Evolutionary conservation across 352 stramenopile species (phyloP), one percentile per base, ranked within the genome.

Genomic region (Phytophthora quininea): DNA sequence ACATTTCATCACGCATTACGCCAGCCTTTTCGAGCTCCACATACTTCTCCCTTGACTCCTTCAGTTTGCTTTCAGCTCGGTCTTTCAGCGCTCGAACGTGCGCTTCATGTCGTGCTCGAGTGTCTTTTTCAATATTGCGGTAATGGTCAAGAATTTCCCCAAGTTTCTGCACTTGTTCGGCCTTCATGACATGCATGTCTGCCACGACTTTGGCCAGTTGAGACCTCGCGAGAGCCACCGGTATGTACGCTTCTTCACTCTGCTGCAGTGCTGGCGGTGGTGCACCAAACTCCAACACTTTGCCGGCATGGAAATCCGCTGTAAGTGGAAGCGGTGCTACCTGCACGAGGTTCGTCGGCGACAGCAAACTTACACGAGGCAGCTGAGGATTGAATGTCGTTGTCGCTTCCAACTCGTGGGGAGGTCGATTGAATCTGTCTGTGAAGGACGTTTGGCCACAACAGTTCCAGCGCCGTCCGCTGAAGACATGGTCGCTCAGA

Each of bases 171-270:
- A 79, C 62, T 33, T 93, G 86, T 10, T 91, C 76, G 30, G 80
- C 71, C 64, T 95, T 91, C 75, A 93, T 88, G 42, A 63, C 47
- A 65, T 90, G 85, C 84, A 95, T 93, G 42, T 93, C 88, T 4
- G 77, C 54, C 29, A 95, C 88, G 3, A 93, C 88, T n/a, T 80
- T 80, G 6, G 70, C 62, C 4, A 95, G 49, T 49, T 95, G 84
- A 4, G 67, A 54, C 12, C 75, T 74, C 10, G 88, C 88, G 0
- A 95, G 67, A 1, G 79, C 66, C 47, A 93, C 87, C 3, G 87
- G 87, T 37, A 95, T 93, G 62, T 93, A 95, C 9, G 69, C 62
- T 63, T 87, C 79, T 37, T 91, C 79, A 7, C 73, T 55, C 59
- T 79, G 76, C 3, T 66, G 59, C 1, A 55, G 47, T 5, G 54